Percentiles rank a stretch among this genome's conserved stretches.
Conservation (phyloP, 805 yeast genomes). For the Wickerhamiella kurtzmanii region DNA sequence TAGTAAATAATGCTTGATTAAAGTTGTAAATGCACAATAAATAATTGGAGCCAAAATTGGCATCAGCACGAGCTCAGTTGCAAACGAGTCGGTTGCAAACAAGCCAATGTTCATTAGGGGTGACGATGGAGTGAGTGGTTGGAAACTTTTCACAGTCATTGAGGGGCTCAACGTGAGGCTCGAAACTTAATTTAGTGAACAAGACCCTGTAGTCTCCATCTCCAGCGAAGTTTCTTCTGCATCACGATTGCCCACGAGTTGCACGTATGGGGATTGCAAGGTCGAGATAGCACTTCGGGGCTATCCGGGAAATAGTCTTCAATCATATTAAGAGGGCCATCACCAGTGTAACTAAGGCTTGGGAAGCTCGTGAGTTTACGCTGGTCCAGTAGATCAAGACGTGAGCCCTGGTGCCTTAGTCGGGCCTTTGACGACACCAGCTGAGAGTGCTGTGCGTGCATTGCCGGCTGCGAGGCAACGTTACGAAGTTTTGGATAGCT, state of each 20-base stretch:
- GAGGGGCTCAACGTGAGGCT: too few species aligned
- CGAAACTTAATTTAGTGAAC: too few species aligned
- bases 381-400: constrained; percentile 29
- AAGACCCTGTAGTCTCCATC: constrained; percentile 38
- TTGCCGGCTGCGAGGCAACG: constrained; percentile 2
- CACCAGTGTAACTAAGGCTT: constrained; percentile 4
- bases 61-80: too few species aligned
- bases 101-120: neutral
- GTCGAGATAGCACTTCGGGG: neutral
- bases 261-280: neutral
- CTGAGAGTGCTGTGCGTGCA: constrained; percentile 6
- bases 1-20: too few species aligned
- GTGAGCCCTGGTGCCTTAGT: constrained; percentile 20
- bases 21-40: too few species aligned
- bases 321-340: constrained; percentile 14
- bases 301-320: constrained; percentile 23
- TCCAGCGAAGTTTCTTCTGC: constrained; percentile 33
- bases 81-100: neutral
- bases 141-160: constrained; percentile 17
- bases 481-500: neutral
- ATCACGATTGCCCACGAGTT: constrained; percentile 19
- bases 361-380: constrained; percentile 28
- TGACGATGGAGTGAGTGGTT: constrained; percentile 19
- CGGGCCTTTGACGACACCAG: constrained; percentile 6
- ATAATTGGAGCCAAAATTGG: too few species aligned